Evolutionary conservation across 2,329 filamentous ascomycete species (phyloP).

Genomic region (Drechslerella stenobrocha): DNA sequence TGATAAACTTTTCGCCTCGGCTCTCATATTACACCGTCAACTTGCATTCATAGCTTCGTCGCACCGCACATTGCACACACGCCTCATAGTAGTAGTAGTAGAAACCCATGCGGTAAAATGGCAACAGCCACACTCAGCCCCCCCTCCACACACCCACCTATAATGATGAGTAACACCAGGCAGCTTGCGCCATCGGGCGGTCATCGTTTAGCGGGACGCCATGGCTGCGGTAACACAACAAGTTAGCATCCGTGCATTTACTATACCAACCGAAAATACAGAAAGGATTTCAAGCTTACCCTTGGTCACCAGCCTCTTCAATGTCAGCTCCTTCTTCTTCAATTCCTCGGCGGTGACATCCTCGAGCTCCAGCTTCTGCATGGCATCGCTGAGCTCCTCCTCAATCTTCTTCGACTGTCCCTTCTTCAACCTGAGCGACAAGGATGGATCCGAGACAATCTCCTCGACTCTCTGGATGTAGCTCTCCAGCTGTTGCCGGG

Average conservation of each 20-base stretch:
- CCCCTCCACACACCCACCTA: slow-evolving; percentile 7
- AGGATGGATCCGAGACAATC: slow-evolving; percentile 93
- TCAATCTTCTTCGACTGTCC: slow-evolving; percentile 99
- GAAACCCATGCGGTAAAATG: not conserved
- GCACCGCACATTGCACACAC: not conserved
- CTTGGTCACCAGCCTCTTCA: slow-evolving; percentile 98
- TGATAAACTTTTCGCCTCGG: slow-evolving; percentile 33
- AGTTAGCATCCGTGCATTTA: slow-evolving; percentile 7
- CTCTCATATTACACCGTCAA: slow-evolving; percentile 37
- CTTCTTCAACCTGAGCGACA: slow-evolving; percentile 97
- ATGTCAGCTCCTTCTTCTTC: slow-evolving; percentile 99
- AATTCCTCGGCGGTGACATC: slow-evolving; percentile 89
- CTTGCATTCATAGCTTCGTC: slow-evolving; percentile 1
- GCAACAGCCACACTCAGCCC: not conserved
- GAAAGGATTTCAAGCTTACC: no score
- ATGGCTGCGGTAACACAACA: slow-evolving; percentile 19
- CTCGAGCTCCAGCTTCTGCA: slow-evolving; percentile 95
- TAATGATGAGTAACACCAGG: slow-evolving; percentile 4
- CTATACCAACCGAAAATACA: not conserved
- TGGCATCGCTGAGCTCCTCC: slow-evolving; percentile 91
- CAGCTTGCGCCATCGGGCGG: not conserved
- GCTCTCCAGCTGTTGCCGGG: slow-evolving; percentile 97
- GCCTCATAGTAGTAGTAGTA: slow-evolving; percentile 29
- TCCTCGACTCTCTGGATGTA: slow-evolving; percentile 99
- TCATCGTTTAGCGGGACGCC: slow-evolving; percentile 21